Evolutionary conservation across 371 early-diverging fungal genomes (phyloP).

Genomic region (Mucor plumbeus): DNA sequence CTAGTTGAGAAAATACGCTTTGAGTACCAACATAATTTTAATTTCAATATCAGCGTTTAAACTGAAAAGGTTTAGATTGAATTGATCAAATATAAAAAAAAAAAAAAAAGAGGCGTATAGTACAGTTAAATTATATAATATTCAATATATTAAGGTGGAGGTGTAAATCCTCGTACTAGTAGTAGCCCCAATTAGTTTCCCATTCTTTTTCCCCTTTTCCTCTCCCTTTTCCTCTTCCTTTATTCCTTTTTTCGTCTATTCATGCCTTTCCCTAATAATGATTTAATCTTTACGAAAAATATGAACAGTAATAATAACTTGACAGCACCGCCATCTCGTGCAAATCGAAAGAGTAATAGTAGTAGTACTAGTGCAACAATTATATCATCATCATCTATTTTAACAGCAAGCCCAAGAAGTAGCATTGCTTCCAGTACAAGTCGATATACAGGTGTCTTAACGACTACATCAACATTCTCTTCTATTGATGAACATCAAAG

Average conservation of each 20-base stretch:
- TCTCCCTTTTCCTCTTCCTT: not conserved
- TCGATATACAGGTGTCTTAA: conserved; percentile 20
- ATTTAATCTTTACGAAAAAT: not conserved
- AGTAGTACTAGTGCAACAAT: not conserved
- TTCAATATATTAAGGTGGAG: not conserved
- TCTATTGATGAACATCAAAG: conserved; percentile 15
- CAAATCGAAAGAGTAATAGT: not conserved
- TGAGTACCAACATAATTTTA: not conserved
- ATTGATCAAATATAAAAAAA: not conserved
- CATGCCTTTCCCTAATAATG: not conserved
- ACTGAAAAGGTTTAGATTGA: not conserved
- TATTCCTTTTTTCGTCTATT: not conserved
- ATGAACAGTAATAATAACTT: not conserved
- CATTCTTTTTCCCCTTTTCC: not conserved
- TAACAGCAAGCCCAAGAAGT: not conserved
- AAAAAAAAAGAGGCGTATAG: not conserved
- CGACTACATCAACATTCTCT: conserved; percentile 19
- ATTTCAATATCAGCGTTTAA: conserved; percentile 1
- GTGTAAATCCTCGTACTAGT: not conserved
- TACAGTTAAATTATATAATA: not conserved
- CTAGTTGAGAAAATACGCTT: not conserved
- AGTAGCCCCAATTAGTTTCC: not conserved
- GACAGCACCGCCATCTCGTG: not conserved
- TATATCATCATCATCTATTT: not conserved
- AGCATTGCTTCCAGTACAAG: conserved; percentile 20